A percentile compares a stretch with the other conserved stretches of the same genome.
Conservation (phyloP, 2,329 filamentous ascomycete species). For the Aspergillus neoniger region DNA sequence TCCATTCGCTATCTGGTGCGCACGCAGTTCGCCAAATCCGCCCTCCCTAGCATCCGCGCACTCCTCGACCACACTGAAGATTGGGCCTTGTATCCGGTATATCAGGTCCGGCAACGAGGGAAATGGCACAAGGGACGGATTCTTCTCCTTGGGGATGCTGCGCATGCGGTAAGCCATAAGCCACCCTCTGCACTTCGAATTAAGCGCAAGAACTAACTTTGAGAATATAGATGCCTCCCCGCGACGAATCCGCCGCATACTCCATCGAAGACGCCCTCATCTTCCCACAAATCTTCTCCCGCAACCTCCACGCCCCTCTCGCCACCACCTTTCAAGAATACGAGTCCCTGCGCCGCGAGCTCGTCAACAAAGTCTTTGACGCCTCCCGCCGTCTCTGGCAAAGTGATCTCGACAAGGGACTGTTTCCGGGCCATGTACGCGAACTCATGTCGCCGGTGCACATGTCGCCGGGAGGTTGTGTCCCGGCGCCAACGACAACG, state of each 20-base stretch:
- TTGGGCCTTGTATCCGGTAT: slow-evolving; percentile 44
- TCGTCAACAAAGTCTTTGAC: slow-evolving; percentile 41
- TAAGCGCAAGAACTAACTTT: too few relatives aligned
- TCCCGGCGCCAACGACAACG: not conserved
- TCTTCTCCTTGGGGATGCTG: slow-evolving; percentile 47
- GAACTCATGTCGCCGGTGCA: slow-evolving; percentile 7
- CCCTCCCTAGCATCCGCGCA: slow-evolving; percentile 35
- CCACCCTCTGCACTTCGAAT: too few relatives aligned
- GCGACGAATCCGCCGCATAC: slow-evolving; percentile 44
- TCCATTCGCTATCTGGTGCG: slow-evolving; percentile 36
- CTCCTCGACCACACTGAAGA: slow-evolving; percentile 34
- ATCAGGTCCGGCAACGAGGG: slow-evolving; percentile 38
- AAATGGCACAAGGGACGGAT: slow-evolving; percentile 39
- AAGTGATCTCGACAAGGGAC: slow-evolving; percentile 18
- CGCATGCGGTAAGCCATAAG: slow-evolving; percentile 45
- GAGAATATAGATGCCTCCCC: slow-evolving; percentile 45
- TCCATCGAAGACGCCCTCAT: slow-evolving; percentile 46
- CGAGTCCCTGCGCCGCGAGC: slow-evolving; percentile 33
- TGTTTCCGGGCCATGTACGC: slow-evolving; percentile 7
- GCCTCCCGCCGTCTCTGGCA: slow-evolving; percentile 17
- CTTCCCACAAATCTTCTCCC: slow-evolving; percentile 36
- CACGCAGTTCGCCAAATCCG: slow-evolving; percentile 33
- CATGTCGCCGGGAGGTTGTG: not conserved
- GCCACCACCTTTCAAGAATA: slow-evolving; percentile 32
- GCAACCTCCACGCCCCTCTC: slow-evolving; percentile 28